Evolutionary conservation across 352 stramenopile genomes (phyloP).

Genomic region (Phytopythium mirpurense): DNA sequence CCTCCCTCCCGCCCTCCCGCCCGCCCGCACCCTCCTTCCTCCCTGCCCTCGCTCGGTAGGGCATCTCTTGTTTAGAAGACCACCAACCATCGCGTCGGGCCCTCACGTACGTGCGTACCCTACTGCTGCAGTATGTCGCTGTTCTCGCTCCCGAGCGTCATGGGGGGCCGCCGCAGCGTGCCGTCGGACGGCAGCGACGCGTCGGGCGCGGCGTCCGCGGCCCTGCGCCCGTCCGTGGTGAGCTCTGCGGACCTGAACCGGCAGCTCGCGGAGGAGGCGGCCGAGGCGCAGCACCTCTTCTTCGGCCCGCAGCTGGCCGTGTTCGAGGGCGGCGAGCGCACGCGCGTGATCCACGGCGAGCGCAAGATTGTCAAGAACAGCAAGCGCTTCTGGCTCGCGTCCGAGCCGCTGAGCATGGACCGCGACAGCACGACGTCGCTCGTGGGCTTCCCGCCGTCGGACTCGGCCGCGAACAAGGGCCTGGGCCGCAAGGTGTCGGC

Average conservation of each 20-base stretch:
- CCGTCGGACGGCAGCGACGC: slow-evolving; percentile 43
- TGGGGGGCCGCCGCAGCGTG: slow-evolving; percentile 47
- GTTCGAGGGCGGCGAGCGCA: slow-evolving; percentile 62
- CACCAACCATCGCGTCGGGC: no score
- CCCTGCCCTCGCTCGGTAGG: no score
- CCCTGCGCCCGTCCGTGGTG: slow-evolving; percentile 59
- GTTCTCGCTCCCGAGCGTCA: slow-evolving; percentile 73
- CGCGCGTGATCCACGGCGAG: slow-evolving; percentile 82
- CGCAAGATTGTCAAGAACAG: slow-evolving; percentile 84
- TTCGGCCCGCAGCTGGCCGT: slow-evolving; percentile 70
- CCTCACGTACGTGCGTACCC: no score
- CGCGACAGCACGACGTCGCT: slow-evolving; percentile 75
- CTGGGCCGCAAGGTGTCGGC: slow-evolving; percentile 64
- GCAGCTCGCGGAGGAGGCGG: slow-evolving; percentile 62
- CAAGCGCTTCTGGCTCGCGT: slow-evolving; percentile 82
- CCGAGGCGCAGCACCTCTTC: slow-evolving; percentile 71
- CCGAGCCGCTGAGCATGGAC: slow-evolving; percentile 77
- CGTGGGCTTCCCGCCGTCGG: slow-evolving; percentile 42
- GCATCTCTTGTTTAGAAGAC: no score
- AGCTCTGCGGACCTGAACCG: slow-evolving; percentile 65
- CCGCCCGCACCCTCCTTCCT: no score
- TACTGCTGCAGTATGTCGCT: no score
- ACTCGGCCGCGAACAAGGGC: slow-evolving; percentile 28
- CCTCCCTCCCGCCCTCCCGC: no score
- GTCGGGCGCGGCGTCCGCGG: slow-evolving; percentile 15